phyloP scores from a whole-genome alignment of 371 early-diverging fungal species.

The Mucor mucedo region DNA sequence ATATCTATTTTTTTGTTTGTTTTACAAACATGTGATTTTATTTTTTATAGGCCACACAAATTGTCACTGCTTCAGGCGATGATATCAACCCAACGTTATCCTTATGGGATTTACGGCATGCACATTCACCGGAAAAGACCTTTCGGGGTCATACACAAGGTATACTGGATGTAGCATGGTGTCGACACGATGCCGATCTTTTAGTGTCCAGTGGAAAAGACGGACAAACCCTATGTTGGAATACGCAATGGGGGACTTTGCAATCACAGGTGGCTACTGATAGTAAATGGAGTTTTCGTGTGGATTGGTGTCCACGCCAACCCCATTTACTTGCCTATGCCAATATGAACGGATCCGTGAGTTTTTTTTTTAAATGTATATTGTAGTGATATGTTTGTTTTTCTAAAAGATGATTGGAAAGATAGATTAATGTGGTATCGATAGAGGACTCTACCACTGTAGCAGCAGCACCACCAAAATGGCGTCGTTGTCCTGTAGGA shows the following conservation, averaged over 20 bases:
- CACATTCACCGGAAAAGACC: slow-evolving; percentile 84
- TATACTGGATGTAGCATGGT: slow-evolving; percentile 91
- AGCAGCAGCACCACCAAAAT: slow-evolving; percentile 77
- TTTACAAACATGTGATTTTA: too few relatives aligned
- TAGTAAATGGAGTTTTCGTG: slow-evolving; percentile 90
- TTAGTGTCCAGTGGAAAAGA: slow-evolving; percentile 92
- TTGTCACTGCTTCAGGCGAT: slow-evolving; percentile 75
- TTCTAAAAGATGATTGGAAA: too few relatives aligned
- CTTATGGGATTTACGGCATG: slow-evolving; percentile 94
- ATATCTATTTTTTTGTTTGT: too few relatives aligned
- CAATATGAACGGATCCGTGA: slow-evolving; percentile 88
- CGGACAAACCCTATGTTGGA: slow-evolving; percentile 90
- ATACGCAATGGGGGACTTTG: slow-evolving; percentile 71
- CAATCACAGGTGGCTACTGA: slow-evolving; percentile 74
- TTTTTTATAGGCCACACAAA: slow-evolving; percentile 21
- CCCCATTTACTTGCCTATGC: slow-evolving; percentile 86
- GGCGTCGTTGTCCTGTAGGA: slow-evolving; percentile 92
- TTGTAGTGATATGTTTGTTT: too few relatives aligned
- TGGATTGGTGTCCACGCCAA: slow-evolving; percentile 86
- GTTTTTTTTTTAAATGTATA: too few relatives aligned
- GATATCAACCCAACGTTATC: slow-evolving; percentile 83
- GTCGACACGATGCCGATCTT: slow-evolving; percentile 86
- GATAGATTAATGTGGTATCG: slow-evolving; percentile 2
- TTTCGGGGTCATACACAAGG: slow-evolving; percentile 86
- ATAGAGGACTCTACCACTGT: not conserved